Evolutionary conservation across 805 yeast genomes (phyloP), one percentile per base, ranked within the genome.

Genomic region (Candida khao-thaluensis): DNA sequence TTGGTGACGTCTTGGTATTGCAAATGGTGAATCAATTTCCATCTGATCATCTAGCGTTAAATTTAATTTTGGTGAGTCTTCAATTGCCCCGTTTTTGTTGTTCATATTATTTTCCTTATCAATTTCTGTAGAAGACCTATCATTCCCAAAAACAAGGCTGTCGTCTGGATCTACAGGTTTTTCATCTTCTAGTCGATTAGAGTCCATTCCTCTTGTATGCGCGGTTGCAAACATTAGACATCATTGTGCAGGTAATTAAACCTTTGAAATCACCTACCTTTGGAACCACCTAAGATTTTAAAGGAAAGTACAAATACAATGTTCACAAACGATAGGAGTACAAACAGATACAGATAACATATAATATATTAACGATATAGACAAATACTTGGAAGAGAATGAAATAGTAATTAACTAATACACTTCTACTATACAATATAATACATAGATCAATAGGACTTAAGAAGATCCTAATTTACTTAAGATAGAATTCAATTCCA

Each of bases 121-220:
- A 24, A 5, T 14, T 11, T 14, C 25, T 5, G 11, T 18, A 14
- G 11, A 7, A 4, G 24, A 3, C 18, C 16, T 15, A 15, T 50
- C 57, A 32, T 44, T 51, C 14, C 62, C 67, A 48, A 62, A 62
- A 8, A 61, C 59, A 29, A 63, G 53, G 40, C 67, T 62, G 39
- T 55, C 57, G 14, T 38, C 37, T n/a, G 25, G 8, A 12, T 38
- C 37, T 20, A 27, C 34, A 7, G 16, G 9, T 12, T 18, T 24
- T 14, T 29, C 27, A n/a, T 17, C 23, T 8, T 22, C 40, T 9
- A 18, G 10, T 16, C 12, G 6, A 25, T 12, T 25, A 23, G 15
- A 23, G 28, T 24, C 36, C 26, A 21, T 31, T 22, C 22, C 8
- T 20, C 22, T 7, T 20, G 6, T 7, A 8, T 20, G 6, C 22